Conservation (phyloP, 2,329 filamentous ascomycete genomes). For the Phyllosticta citrichinensis region DNA sequence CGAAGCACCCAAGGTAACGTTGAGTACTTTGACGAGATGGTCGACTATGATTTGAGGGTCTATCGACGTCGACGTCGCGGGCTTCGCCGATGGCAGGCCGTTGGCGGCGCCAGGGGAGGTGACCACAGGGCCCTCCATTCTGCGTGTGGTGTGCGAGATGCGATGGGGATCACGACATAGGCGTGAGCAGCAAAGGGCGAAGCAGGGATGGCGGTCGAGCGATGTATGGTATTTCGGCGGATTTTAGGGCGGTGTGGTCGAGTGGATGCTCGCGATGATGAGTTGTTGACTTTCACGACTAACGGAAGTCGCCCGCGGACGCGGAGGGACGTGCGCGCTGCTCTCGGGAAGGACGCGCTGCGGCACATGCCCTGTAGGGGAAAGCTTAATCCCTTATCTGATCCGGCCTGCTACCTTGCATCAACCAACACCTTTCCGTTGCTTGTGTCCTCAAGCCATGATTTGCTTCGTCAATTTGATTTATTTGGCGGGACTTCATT, state of each 20-base stretch:
- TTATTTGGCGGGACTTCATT: too few species aligned
- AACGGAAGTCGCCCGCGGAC: neutral
- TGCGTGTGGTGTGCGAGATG: constrained; percentile 10
- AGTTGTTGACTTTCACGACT: neutral
- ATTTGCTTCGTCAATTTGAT: too few species aligned
- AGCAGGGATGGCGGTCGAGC: neutral
- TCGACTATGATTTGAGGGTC: constrained; percentile 39
- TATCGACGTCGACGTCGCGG: constrained; percentile 25
- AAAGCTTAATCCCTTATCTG: neutral
- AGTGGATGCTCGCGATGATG: neutral
- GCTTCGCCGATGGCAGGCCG: constrained; percentile 22
- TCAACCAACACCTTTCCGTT: too few species aligned
- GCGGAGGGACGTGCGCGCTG: neutral
- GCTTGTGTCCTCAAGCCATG: too few species aligned
- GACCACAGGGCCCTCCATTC: constrained; percentile 32
- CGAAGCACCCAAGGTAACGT: constrained; percentile 40
- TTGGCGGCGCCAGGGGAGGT: constrained; percentile 28
- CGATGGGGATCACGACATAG: constrained; percentile 5
- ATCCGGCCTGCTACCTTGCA: neutral
- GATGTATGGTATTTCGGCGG: neutral
- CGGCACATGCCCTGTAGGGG: neutral
- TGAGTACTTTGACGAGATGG: constrained; percentile 38
- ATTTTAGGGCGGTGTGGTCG: neutral
- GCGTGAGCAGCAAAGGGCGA: neutral
- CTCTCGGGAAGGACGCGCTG: neutral